These are phyloP conservation scores for Cupressus sempervirens DNA, from an alignment of 75 land plant species.

Conservation along the genomic window DNA sequence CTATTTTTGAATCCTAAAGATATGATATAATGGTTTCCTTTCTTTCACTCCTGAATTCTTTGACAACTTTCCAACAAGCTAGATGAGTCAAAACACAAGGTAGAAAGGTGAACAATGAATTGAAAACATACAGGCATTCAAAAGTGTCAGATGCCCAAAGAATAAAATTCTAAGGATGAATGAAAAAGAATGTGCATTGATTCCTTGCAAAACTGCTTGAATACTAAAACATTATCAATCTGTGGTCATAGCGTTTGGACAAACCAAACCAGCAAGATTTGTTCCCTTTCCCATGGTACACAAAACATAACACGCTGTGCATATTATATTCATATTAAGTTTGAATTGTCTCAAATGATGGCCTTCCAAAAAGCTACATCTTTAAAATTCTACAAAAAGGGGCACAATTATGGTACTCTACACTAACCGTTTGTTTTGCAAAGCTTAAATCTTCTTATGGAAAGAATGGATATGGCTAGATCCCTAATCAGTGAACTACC, in stretches of 20 bases:
- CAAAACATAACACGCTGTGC: not conserved
- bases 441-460: not conserved
- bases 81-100: not conserved
- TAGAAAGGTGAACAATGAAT: too few relatives aligned
- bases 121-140: not conserved
- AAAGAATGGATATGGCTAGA: not conserved
- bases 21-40: not conserved
- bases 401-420: not conserved
- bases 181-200: not conserved
- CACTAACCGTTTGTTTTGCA: not conserved
- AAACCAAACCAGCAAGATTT: not conserved
- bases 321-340: not conserved
- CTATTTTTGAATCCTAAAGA: not conserved
- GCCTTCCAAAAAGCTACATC: not conserved
- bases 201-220: not conserved
- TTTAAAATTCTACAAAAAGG: not conserved
- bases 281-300: not conserved
- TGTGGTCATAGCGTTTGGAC: not conserved
- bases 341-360: too few relatives aligned
- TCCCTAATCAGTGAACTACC: not conserved
- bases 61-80: not conserved
- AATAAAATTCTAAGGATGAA: not conserved
- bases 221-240: not conserved
- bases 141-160: not conserved
- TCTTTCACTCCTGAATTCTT: too few relatives aligned